phyloP scores from a whole-genome alignment of 257 asterid genomes.

The Salvia hispanica region DNA sequence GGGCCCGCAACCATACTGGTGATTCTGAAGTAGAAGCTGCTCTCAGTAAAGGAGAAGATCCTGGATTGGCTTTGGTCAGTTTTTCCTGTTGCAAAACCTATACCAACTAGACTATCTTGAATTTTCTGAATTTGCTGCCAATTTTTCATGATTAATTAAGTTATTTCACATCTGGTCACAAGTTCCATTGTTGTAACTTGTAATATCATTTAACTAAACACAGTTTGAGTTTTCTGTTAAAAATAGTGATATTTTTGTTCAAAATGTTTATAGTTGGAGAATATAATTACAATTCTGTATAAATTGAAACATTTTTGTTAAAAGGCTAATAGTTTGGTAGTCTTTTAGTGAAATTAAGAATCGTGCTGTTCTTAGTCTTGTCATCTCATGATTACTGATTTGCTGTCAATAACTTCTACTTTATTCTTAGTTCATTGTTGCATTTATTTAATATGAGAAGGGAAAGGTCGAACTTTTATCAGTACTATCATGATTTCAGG shows the following conservation, averaged over 20 bases:
- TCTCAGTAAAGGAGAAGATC: slow-evolving; percentile 92
- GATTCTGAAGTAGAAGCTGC: slow-evolving; percentile 78
- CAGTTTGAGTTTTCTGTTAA: background rate
- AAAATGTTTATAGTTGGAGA: too few species aligned
- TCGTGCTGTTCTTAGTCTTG: background rate
- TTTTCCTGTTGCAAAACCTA: slow-evolving; percentile 1
- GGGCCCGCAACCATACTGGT: slow-evolving; percentile 84
- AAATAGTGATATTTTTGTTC: too few species aligned
- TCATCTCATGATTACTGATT: background rate
- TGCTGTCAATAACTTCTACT: background rate
- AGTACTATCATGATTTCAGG: slow-evolving; percentile 50
- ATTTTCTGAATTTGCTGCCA: background rate
- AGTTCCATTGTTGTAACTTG: background rate
- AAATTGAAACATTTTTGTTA: too few species aligned
- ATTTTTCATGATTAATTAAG: background rate
- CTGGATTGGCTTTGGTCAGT: slow-evolving; percentile 97
- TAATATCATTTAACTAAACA: background rate
- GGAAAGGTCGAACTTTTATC: slow-evolving; percentile 15
- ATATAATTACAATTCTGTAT: too few species aligned
- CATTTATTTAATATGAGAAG: background rate
- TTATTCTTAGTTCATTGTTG: background rate
- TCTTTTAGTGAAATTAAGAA: background rate
- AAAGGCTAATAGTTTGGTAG: background rate
- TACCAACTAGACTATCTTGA: background rate
- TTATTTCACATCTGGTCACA: background rate